These are phyloP conservation scores for Liriodendron chinense DNA, from an alignment of 164 flowering plant species.

Conservation along the genomic window DNA sequence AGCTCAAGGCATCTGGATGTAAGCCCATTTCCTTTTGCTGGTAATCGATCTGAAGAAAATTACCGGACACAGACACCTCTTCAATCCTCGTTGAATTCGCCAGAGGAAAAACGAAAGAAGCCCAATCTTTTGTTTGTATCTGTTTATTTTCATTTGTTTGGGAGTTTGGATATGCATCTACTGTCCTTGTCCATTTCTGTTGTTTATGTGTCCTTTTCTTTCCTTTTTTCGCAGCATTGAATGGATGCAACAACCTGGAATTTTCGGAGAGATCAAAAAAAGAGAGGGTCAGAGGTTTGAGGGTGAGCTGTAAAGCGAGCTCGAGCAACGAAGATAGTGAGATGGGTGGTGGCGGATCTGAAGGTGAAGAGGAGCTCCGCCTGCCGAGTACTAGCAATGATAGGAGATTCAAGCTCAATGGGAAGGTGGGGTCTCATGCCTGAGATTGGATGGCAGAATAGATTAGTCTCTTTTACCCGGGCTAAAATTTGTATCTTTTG, in stretches of 20 bases:
- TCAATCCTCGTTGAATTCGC: constrained; percentile 6
- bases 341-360: constrained; percentile 43
- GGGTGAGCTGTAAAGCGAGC: background rate
- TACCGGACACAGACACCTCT: background rate
- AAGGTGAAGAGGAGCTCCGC: constrained; percentile 35
- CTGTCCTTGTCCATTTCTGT: constrained; percentile 10
- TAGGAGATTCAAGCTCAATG: constrained; percentile 44
- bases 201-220: constrained; percentile 7
- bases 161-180: constrained; percentile 22
- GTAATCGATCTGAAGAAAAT: constrained; percentile 9
- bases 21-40: constrained; percentile 16
- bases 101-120: constrained; percentile 7
- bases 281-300: constrained; percentile 23
- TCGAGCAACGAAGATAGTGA: constrained; percentile 28
- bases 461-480: background rate
- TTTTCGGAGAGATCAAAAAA: constrained; percentile 32
- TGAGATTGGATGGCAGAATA: background rate
- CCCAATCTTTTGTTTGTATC: constrained; percentile 25
- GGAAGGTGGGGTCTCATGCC: constrained; percentile 31
- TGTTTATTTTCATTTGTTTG: constrained; percentile 15
- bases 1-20: constrained; percentile 29
- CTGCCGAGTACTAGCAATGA: constrained; percentile 4
- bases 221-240: constrained; percentile 13
- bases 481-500: constrained; percentile 1
- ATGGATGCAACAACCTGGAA: constrained; percentile 17